Evolutionary conservation across 2,329 filamentous ascomycete species (phyloP).

Genomic region (Talaromyces sp.): DNA sequence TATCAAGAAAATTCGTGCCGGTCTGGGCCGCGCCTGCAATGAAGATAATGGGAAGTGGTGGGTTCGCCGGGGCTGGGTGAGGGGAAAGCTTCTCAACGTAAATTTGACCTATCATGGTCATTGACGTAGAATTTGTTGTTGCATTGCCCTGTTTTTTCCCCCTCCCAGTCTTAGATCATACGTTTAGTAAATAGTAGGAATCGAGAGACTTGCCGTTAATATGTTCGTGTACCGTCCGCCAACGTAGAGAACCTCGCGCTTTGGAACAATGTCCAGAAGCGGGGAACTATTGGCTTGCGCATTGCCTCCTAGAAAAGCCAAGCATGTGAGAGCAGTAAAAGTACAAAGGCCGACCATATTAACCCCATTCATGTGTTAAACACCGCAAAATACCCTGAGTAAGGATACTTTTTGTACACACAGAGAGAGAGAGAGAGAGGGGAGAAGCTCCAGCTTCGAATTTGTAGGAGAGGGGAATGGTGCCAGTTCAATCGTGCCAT

Average conservation of each 20-base stretch:
- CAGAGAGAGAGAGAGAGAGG: too few species aligned
- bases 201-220: not conserved
- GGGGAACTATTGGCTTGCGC: not conserved
- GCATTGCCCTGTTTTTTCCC: not conserved
- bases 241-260: not conserved
- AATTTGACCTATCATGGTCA: not conserved
- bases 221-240: not conserved
- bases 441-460: too few species aligned
- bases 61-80: not conserved
- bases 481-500: too few species aligned
- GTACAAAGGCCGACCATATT: not conserved
- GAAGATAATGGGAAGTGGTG: not conserved
- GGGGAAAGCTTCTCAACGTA: not conserved
- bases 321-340: not conserved
- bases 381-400: too few species aligned
- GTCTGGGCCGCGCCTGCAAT: slow-evolving; percentile 2
- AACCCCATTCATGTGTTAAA: not conserved
- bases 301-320: not conserved
- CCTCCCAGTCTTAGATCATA: not conserved
- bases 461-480: too few species aligned
- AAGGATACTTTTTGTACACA: too few species aligned
- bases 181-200: not conserved
- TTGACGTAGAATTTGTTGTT: not conserved
- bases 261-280: not conserved
- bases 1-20: slow-evolving; percentile 2